Base-by-base conservation (phyloP, 352 stramenopile species). In the Pythium insidiosum region DNA sequence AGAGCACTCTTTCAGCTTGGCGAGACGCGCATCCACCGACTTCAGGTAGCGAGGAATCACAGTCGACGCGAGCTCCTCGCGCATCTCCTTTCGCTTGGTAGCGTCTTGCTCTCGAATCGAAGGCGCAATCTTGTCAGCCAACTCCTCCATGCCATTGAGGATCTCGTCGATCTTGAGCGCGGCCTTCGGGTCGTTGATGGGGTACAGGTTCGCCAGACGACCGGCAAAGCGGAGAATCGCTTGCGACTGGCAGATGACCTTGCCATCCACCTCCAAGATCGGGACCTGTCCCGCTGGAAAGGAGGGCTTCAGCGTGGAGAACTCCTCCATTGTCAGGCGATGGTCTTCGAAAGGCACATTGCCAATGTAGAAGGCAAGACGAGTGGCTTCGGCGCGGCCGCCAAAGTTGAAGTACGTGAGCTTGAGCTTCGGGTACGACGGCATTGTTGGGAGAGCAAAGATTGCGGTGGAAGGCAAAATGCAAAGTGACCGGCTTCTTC, bases 321-420 rank as follows among this genome's bases (percentile, higher is more conserved):
- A 73, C 44, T 73, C 12, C 36, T 56, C 47, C 22, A 46, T 35
- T n/a, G 36, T 56, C 18, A 72, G 13, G 21, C 64, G 61, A 20
- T 61, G 45, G 42, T 74, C 64, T 33, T 61, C 54, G 38, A 74
- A 74, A n/a, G 61, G 60, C 19, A 72, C 46, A 26, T 57, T 46
- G 21, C 53, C 64, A 25, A 63, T 52, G 34, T 31, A 23, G 26
- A 74, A 56, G 18, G 58, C 58, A 19, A 73, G 48, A 21, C 64
- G 56, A 26, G 61, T 43, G 31, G 40, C 44, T 42, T 74, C 64
- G 38, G 61, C 64, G 26, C 61, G 56, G 34, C 50, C 64, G 22
- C 53, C 52, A 10, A 56, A 21, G 53, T 73, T 51, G 47, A 74
- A 73, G 47, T 74, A 73, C 25, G 55, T 58, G 37, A 74, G 36